phyloP scores from a whole-genome alignment of 805 yeast species.

The Schwanniomyces polymorphus region DNA sequence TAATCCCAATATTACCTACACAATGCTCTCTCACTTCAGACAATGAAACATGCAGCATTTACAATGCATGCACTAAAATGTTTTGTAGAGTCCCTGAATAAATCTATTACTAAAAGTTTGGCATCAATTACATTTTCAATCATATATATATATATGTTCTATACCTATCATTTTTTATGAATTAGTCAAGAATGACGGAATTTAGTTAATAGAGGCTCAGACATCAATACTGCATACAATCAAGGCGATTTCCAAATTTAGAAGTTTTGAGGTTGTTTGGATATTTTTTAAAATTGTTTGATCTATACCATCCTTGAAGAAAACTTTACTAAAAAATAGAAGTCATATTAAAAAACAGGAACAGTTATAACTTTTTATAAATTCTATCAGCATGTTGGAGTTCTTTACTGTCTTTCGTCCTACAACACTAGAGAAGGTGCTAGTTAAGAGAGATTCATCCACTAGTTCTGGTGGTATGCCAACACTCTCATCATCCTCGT shows the following conservation, averaged over 20 bases:
- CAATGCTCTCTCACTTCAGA: neutral
- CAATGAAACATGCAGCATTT: neutral
- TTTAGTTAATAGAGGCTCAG: neutral
- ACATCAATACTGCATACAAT: neutral
- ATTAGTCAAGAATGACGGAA: too few relatives aligned
- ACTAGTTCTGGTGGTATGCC: conserved; percentile 4
- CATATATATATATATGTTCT: too few relatives aligned
- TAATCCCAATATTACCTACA: too few relatives aligned
- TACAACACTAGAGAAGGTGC: neutral
- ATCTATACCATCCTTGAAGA: neutral
- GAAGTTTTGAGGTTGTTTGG: neutral
- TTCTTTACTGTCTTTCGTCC: neutral
- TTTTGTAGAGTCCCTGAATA: too few relatives aligned
- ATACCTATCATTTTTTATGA: too few relatives aligned
- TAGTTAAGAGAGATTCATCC: conserved; percentile 5
- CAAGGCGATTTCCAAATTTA: conserved; percentile 1
- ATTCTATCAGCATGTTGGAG: neutral
- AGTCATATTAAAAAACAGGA: neutral
- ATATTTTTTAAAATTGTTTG: neutral
- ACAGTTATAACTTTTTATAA: neutral
- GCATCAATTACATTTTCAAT: too few relatives aligned
- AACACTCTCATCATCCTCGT: neutral
- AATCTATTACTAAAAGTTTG: too few relatives aligned
- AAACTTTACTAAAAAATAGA: neutral
- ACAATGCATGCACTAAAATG: neutral